Percentiles rank a stretch among this genome's conserved stretches.
Evolutionary conservation across 2,329 filamentous ascomycete species (phyloP).

Genomic region (Aspergillus luchuensis): DNA sequence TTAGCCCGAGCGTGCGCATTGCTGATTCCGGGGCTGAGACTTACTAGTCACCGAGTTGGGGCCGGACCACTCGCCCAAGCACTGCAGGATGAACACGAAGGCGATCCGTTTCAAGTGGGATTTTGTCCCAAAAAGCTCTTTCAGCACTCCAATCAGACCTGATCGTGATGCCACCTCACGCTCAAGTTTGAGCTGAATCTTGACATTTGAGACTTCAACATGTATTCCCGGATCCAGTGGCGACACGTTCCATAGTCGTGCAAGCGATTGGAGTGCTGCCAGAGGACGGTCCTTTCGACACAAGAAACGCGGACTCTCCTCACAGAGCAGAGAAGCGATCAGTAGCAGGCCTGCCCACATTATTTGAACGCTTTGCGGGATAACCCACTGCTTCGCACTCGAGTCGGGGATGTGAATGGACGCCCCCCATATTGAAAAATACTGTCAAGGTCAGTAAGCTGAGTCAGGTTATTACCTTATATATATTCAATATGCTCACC

Average conservation of each 20-base stretch:
- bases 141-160: neutral
- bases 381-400: slow-evolving; percentile 53
- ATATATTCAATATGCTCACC: neutral
- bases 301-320: slow-evolving; percentile 67
- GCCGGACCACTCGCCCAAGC: slow-evolving; percentile 72
- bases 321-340: slow-evolving; percentile 63
- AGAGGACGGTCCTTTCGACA: slow-evolving; percentile 63
- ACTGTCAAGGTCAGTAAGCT: slow-evolving; percentile 8
- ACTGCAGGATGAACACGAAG: slow-evolving; percentile 55
- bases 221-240: slow-evolving; percentile 14
- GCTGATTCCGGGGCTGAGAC: neutral
- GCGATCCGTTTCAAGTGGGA: neutral
- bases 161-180: neutral
- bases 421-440: slow-evolving; percentile 47
- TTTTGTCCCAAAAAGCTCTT: slow-evolving; percentile 1
- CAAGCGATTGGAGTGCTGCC: slow-evolving; percentile 44
- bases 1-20: neutral
- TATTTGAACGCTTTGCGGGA: slow-evolving; percentile 70
- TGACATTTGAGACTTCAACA: slow-evolving; percentile 14
- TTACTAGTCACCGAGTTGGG: slow-evolving; percentile 68
- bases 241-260: slow-evolving; percentile 50
- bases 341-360: slow-evolving; percentile 71
- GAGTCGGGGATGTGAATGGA: slow-evolving; percentile 50
- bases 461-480: neutral
- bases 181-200: slow-evolving; percentile 8